These are phyloP conservation scores for Pseudocercospora vitis DNA, from an alignment of 2,329 filamentous ascomycete genomes.

Conservation along the genomic window DNA sequence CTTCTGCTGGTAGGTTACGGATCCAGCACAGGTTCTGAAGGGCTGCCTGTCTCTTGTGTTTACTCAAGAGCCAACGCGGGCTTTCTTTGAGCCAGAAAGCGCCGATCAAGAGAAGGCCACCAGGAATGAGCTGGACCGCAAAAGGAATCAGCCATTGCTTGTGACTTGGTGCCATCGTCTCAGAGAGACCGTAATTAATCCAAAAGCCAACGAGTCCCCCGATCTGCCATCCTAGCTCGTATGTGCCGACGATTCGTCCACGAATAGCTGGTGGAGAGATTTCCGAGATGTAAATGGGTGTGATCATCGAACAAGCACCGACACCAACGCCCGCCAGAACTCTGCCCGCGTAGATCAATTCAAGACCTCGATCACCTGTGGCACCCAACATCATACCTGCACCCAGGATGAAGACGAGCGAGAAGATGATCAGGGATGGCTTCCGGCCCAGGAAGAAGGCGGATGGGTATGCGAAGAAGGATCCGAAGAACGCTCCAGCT, in stretches of 20 bases:
- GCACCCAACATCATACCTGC: constrained; percentile 71
- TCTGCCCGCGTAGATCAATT: constrained; percentile 58
- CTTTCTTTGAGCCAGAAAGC: constrained; percentile 47
- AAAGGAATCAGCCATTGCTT: constrained; percentile 54
- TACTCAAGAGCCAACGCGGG: constrained; percentile 48
- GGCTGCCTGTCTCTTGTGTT: constrained; percentile 44
- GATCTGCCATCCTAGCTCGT: constrained; percentile 58
- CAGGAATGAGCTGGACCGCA: constrained; percentile 66
- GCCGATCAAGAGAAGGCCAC: constrained; percentile 55
- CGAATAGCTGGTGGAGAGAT: constrained; percentile 59
- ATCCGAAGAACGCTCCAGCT: constrained; percentile 80
- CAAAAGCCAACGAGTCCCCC: constrained; percentile 54
- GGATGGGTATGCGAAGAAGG: constrained; percentile 65
- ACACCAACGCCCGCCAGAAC: constrained; percentile 60
- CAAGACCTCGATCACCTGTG: constrained; percentile 62
- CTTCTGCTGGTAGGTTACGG: constrained; percentile 55
- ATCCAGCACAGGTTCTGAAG: constrained; percentile 60
- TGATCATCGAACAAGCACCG: constrained; percentile 57
- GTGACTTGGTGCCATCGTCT: constrained; percentile 46
- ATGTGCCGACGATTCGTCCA: constrained; percentile 59
- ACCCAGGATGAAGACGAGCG: constrained; percentile 66
- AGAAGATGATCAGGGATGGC: constrained; percentile 62
- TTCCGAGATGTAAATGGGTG: constrained; percentile 61
- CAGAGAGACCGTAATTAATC: constrained; percentile 48
- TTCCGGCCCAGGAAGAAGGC: constrained; percentile 68